phyloP scores from a whole-genome alignment of 306 rosid genomes.

The Lathyrus tuberosus region DNA sequence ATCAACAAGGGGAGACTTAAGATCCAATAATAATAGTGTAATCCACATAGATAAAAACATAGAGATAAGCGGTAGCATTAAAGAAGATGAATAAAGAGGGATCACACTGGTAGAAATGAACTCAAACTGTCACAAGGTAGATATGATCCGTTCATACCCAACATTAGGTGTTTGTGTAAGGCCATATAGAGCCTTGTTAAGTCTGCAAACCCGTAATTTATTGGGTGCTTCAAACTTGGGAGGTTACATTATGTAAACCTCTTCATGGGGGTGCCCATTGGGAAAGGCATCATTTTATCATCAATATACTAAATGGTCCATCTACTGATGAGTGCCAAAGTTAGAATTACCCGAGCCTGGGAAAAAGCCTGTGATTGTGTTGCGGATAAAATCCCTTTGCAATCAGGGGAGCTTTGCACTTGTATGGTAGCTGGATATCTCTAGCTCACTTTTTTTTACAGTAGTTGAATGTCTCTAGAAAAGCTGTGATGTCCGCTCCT shows the following conservation, averaged over 20 bases:
- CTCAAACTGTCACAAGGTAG: background rate
- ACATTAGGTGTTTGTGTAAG: background rate
- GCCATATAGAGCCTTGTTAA: constrained; percentile 9
- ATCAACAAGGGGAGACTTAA: background rate
- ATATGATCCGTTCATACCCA: background rate
- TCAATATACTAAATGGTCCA: background rate
- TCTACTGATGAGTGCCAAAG: background rate
- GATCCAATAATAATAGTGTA: background rate
- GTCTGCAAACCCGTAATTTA: background rate
- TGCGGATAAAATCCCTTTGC: constrained; percentile 3
- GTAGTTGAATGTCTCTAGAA: constrained; percentile 3
- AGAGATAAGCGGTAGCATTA: background rate
- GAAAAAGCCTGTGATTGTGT: background rate
- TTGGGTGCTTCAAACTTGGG: background rate
- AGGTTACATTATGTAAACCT: background rate
- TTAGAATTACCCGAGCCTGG: background rate
- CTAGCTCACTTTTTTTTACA: constrained; percentile 14
- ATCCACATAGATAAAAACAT: background rate
- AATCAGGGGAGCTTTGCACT: background rate
- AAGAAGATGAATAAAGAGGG: background rate
- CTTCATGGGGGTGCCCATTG: background rate
- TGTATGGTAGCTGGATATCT: background rate
- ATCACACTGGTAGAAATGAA: background rate
- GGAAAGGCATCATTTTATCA: background rate
- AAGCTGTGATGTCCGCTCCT: background rate